Evolutionary conservation across 2,329 filamentous ascomycete genomes (phyloP), one percentile per base, ranked within the genome.

Genomic region (Alternaria solani): DNA sequence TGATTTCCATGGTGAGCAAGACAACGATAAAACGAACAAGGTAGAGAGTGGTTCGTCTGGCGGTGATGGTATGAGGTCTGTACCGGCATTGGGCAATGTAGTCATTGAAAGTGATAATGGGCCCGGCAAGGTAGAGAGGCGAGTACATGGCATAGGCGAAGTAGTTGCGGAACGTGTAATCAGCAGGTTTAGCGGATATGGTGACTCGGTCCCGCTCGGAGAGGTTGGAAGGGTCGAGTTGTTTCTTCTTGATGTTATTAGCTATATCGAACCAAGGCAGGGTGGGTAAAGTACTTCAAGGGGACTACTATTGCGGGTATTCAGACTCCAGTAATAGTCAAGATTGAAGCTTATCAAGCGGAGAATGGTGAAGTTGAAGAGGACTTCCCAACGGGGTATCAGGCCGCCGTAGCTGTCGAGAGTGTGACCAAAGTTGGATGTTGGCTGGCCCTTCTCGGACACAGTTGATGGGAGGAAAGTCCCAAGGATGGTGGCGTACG

Each of bases 81-180:
- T 94, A 91, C 67, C 92, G 90, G 62, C 86, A 84, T 77, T 99
- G 95, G 0, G 92, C 91, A 64, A 98, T 89, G 82, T 95, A 99
- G 82, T 99, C 96, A 80, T 99, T 99, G 83, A 98, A 99, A 12
- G 94, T 98, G 62, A 99, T 78, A 72, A 99, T 97, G 1, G 95
- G 95, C 0, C 95, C 95, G 0, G 94, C 88, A 32, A 99, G 86
- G 78, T 98, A 99, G 1, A 99, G 86, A 0, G 95, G 95, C 2
- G 93, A 93, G 75, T 99, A 99, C 59, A 98, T 87, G 39, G 89
- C 83, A 77, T 97, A 99, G 44, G 91, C 93, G 46, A 97, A 76
- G 78, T 96, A 98, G 79, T 96, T 96, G 65, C 90, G 88, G 80
- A 95, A 93, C 25, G 82, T 88, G 74, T 88, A 99, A 73, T 96